Base-by-base conservation (phyloP, 2,329 filamentous ascomycete genomes). In the Botrytis fragariae region DNA sequence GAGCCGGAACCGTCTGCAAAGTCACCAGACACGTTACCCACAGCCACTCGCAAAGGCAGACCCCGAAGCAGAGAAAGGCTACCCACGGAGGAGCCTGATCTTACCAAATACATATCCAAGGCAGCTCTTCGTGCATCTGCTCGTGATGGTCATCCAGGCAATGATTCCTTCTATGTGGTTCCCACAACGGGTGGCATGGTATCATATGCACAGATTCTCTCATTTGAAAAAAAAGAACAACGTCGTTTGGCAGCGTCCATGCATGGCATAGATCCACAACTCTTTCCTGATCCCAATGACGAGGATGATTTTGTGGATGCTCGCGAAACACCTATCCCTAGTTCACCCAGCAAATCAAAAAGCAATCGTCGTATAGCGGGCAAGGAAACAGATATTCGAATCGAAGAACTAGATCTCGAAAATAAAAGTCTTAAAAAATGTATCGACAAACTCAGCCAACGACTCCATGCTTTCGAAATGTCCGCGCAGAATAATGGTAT, bases 221-320 rank as follows among this genome's bases (percentile, higher is more conserved):
- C 86, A 60, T 91, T 89, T 77, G 89, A 88, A 51, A 88, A 90
- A 76, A 91, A 91, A 78, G 90, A 91, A 80, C 90, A 88, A 80
- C 85, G 89, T 14, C 87, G 89, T 16, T 81, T 88, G 69, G 87
- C 85, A 37, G 86, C 86, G 10, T 87, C 87, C 3, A 78, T 84
- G 12, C 84, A 87, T 73, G 78, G 79, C 54, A 77, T 79, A 57
- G 79, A 79, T 39, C 75, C 77, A 8, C 78, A 82, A 69, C 79
- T 80, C 64, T 83, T 79, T 63, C 83, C 82, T 57, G 85, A 85
- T 74, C 84, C 87, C 4, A 88, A 90, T n/a, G 88, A 92, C 44
- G 91, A 94, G 44, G 94, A 97, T 73, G 93, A 95, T 80, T 98
- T 98, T 81, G 93, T 97, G 32, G 95, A 98, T 81, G 95, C 95